Evolutionary conservation across 2,329 filamentous ascomycete species (phyloP), one percentile per base, ranked within the genome.

Genomic region (Alternaria dauci): DNA sequence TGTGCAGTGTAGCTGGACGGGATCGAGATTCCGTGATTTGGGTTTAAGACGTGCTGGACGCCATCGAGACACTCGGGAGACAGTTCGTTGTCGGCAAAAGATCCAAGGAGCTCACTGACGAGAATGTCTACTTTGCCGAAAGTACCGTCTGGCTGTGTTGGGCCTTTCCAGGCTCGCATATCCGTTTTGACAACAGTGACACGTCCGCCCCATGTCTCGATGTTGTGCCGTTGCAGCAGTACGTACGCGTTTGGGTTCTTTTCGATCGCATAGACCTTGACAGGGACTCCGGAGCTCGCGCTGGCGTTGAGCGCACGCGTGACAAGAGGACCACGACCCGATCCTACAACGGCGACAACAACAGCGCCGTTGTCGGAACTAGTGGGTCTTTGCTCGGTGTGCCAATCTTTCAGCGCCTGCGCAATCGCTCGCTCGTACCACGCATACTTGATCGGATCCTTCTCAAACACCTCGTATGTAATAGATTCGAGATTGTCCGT

Each of bases 161-260:
- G 94, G 0, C 96, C 96, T 71, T 91, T 91, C 96, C 96, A 99
- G 61, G 90, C 90, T 50, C 95, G 89, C 95, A 99, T 99, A 77
- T 99, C 95, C 1, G 93, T 96, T 81, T 97, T 96, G 66, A 98
- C 90, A 32, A 99, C 87, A 2, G 89, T 94, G 20, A 97, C 94
- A 54, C 86, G 86, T 23, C 89, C 88, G 58, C 83, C 85, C 95
- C 95, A 99, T n/a, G 80, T 75, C 18, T 85, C 87, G 65, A 89
- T 85, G 73, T 98, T 98, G 74, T 96, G 93, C 25, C 92, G 87
- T 63, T 97, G 88, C 2, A 99, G 87, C 67, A 97, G 89, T 7
- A 99, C 94, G 76, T 94, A 98, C 0, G 95, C 95, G 74, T 99
- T 98, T 4, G 93, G 95, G 79, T 99, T 99, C 85, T 99, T 99